These are phyloP conservation scores for Allium cepa DNA, from an alignment of 106 monocot genomes.

Conservation along the genomic window DNA sequence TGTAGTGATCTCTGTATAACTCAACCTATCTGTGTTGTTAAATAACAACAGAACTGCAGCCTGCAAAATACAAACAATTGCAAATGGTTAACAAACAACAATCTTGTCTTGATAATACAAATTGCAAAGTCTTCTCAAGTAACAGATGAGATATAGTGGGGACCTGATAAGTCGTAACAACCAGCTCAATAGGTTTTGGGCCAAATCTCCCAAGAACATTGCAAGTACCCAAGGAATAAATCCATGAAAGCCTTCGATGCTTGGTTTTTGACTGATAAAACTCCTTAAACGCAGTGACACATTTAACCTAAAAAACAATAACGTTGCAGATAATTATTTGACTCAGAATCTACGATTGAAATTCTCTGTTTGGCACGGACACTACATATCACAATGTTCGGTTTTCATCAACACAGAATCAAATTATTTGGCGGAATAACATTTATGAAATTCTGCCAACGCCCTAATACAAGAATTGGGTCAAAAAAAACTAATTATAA, in stretches of 20 bases:
- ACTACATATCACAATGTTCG: too few species aligned
- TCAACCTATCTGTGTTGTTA: conserved; percentile 53
- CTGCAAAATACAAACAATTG: conserved; percentile 9
- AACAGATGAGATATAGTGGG: neutral
- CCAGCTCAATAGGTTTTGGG: conserved; percentile 64
- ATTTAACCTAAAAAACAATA: conserved; percentile 34
- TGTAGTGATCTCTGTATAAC: conserved; percentile 59
- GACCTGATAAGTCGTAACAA: conserved; percentile 83
- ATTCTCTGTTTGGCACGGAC: too few species aligned
- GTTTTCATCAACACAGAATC: too few species aligned
- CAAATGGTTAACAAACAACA: neutral
- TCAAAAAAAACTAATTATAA: too few species aligned
- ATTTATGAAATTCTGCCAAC: too few species aligned
- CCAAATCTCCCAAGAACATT: conserved; percentile 87
- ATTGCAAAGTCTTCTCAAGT: neutral
- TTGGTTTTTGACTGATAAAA: conserved; percentile 93
- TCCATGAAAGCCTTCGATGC: conserved; percentile 68
- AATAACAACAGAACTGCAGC: conserved; percentile 52
- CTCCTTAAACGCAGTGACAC: conserved; percentile 70
- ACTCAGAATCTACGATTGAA: too few species aligned
- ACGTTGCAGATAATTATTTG: too few species aligned
- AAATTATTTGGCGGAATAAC: too few species aligned
- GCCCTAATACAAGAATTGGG: too few species aligned
- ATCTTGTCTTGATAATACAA: neutral
- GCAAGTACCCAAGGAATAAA: conserved; percentile 78